A percentile compares a stretch with the other conserved stretches of the same genome.
These are phyloP conservation scores for Metarhizium robertsii DNA, from an alignment of 2,329 filamentous ascomycete species.

Conservation along the genomic window DNA sequence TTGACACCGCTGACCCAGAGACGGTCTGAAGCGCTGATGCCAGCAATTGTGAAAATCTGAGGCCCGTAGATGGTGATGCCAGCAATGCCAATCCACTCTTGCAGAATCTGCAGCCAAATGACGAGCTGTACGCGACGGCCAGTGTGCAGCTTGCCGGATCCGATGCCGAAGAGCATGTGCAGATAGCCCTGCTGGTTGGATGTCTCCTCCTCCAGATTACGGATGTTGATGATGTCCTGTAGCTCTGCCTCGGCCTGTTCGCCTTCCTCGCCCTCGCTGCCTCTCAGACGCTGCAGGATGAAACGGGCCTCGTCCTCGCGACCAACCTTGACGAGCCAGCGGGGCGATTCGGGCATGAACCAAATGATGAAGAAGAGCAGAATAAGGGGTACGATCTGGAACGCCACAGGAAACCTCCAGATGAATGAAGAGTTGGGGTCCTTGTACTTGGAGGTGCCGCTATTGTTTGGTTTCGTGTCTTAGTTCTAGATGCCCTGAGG, in stretches of 20 bases:
- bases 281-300: conserved; percentile 55
- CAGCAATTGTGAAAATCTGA: conserved; percentile 57
- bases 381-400: conserved; percentile 58
- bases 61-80: conserved; percentile 54
- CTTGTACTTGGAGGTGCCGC: conserved; percentile 50
- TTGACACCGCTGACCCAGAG: conserved; percentile 54
- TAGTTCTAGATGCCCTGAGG: not conserved
- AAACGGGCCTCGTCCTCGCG: conserved; percentile 58
- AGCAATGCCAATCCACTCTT: conserved; percentile 62
- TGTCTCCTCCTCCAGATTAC: conserved; percentile 52
- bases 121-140: conserved; percentile 60
- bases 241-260: conserved; percentile 53
- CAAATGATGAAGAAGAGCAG: conserved; percentile 46
- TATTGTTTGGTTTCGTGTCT: conserved; percentile 1
- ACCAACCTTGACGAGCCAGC: conserved; percentile 58
- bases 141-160: conserved; percentile 56
- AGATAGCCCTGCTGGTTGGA: conserved; percentile 48
- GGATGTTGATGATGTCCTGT: conserved; percentile 56
- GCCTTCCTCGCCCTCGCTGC: conserved; percentile 42
- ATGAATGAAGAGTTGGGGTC: conserved; percentile 47
- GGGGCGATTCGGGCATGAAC: conserved; percentile 62
- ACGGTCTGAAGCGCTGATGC: conserved; percentile 49
- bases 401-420: conserved; percentile 62
- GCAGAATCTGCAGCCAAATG: conserved; percentile 63
- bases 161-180: conserved; percentile 58